Evolutionary conservation across 768 basidiomycete species (phyloP).

Genomic region (Kwoniella sp.): DNA sequence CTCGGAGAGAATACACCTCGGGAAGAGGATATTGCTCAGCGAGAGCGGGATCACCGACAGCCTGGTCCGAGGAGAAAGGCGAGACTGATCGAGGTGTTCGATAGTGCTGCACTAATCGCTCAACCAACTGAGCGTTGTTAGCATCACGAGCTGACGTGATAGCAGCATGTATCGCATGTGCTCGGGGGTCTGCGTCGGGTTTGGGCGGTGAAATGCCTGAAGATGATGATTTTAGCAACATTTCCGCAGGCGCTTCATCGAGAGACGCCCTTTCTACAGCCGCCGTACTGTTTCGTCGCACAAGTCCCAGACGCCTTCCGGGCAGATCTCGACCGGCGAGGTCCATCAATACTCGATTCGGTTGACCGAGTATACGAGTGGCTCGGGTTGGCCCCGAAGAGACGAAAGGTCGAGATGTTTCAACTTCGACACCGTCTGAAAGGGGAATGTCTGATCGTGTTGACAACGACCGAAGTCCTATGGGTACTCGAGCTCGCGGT

Average conservation of each 20-base stretch:
- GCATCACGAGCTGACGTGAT: conserved; percentile 2
- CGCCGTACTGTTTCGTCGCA: conserved; percentile 29
- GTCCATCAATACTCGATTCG: conserved; percentile 44
- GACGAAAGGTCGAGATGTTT: conserved; percentile 10
- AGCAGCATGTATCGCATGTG: conserved; percentile 9
- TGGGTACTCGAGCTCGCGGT: conserved; percentile 12
- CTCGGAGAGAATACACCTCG: conserved; percentile 55
- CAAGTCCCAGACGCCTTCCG: conserved; percentile 15
- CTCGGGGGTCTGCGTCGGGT: conserved; percentile 6
- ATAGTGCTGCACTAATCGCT: conserved; percentile 36
- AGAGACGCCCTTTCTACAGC: conserved; percentile 17
- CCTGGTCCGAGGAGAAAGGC: conserved; percentile 22
- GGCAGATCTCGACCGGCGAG: conserved; percentile 41
- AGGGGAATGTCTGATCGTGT: conserved; percentile 18
- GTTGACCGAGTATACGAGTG: conserved; percentile 24
- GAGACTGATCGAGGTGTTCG: conserved; percentile 33
- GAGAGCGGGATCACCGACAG: conserved; percentile 22
- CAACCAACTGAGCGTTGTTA: conserved; percentile 8
- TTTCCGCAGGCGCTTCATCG: conserved; percentile 11
- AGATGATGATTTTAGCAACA: background rate
- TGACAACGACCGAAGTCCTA: conserved; percentile 26
- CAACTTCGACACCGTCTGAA: background rate
- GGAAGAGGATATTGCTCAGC: conserved; percentile 37
- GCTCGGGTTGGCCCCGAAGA: conserved; percentile 10
- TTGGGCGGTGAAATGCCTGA: background rate